These are phyloP conservation scores for Taphrina populina DNA, from an alignment of 1,139 yeast species.

Conservation along the genomic window DNA sequence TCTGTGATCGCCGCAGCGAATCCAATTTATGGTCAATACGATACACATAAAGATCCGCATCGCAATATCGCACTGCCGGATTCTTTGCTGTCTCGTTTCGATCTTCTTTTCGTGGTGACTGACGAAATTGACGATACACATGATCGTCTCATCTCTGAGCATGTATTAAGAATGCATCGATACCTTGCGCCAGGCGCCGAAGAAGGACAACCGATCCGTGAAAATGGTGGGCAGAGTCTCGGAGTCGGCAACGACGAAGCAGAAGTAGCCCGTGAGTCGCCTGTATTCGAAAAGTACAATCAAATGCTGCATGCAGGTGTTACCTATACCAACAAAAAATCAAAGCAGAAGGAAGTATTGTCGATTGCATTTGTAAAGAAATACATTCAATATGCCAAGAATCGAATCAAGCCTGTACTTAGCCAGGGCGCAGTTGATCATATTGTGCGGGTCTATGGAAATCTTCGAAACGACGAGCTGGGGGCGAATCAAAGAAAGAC, in stretches of 20 bases:
- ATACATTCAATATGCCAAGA: conserved; percentile 91
- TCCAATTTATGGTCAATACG: conserved; percentile 96
- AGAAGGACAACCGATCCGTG: conserved; percentile 94
- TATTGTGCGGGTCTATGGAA: conserved; percentile 76
- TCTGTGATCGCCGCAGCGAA: conserved; percentile 98
- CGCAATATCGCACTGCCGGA: conserved; percentile 96
- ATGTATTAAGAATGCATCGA: conserved; percentile 90
- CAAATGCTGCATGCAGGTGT: conserved; percentile 83
- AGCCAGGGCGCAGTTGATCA: conserved; percentile 76
- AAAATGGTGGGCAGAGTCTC: conserved; percentile 63
- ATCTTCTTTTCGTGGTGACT: conserved; percentile 88
- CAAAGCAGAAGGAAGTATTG: conserved; percentile 61
- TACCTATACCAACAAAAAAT: conserved; percentile 45
- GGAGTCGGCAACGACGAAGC: conserved; percentile 60
- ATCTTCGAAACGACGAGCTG: conserved; percentile 76
- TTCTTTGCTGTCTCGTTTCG: conserved; percentile 93
- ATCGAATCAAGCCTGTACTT: conserved; percentile 77
- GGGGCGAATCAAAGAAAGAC: conserved; percentile 75
- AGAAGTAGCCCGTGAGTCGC: conserved; percentile 54
- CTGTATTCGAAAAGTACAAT: conserved; percentile 78
- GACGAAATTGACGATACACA: conserved; percentile 86
- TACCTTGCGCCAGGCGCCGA: conserved; percentile 82
- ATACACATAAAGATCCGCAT: conserved; percentile 93
- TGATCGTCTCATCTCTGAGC: conserved; percentile 88
- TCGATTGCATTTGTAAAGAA: conserved; percentile 85